Evolutionary conservation across 2,329 filamentous ascomycete species (phyloP), one percentile per base, ranked within the genome.

Genomic region (Pyrenochaeta sp.): DNA sequence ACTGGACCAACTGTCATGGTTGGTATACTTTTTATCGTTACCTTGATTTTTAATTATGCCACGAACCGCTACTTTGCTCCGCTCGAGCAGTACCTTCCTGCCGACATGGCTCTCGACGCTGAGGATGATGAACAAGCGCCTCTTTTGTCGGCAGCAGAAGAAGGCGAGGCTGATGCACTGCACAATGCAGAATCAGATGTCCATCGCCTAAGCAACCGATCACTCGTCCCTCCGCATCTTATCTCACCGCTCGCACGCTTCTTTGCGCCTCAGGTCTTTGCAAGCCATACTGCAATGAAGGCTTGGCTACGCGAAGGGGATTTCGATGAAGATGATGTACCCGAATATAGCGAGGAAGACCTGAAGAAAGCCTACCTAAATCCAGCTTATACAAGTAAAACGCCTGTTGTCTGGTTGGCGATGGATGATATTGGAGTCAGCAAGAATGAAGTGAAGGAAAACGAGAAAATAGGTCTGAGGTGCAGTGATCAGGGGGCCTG

Each of bases 61-160:
- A 73, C 68, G 18, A 75, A 76, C 54, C 61, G 62, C 14, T 70
- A 74, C 48, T 64, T 76, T 45, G 57, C 61, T 14, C 73, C 73
- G 7, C 66, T 76, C 2, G 72, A 75, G 47, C 60, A 69, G 40
- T 75, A 65, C 35, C 58, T 76, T 3, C 74, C 74, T 7, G 67
- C 67, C 2, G 70, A 76, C 42, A 59, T 74, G 3, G 63, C 68
- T 1, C 55, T 61, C 5, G 57, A 61, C 11, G 61, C 63, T 2
- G 46, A 67, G 33, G 61, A 69, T 7, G 58, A 66, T 18, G 72
- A 72, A 46, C 60, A 67, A 50, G 61, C 68, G 2, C 69, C 71
- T 6, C 55, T 76, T 2, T 60, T 75, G 1, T 61, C 63, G 2
- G 60, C 72, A 1, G 69, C 66, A 17, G 73, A 75, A 50, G 64